Conservation (phyloP, 2,329 filamentous ascomycete genomes). For the Sphaerulina populicola region DNA sequence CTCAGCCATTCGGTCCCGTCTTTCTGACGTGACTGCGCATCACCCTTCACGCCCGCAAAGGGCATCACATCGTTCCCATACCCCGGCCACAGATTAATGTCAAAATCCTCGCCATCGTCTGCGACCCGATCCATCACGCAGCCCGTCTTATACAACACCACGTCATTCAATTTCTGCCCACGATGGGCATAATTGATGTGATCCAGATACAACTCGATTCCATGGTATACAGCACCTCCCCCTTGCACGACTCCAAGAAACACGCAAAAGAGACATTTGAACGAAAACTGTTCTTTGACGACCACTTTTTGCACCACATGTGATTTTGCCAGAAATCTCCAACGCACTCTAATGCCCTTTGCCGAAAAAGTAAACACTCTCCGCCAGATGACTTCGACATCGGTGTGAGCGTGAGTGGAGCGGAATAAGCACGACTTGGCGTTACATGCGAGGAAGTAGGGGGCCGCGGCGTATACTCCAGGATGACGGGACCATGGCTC, state of each 20-base stretch:
- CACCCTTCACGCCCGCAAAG: no score
- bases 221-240: slow-evolving; percentile 34
- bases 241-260: slow-evolving; percentile 27
- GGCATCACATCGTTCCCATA: neutral
- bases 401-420: slow-evolving; percentile 33
- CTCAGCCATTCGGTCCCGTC: slow-evolving; percentile 16
- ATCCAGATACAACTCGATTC: slow-evolving; percentile 38
- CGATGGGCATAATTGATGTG: slow-evolving; percentile 37
- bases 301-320: slow-evolving; percentile 36
- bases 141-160: slow-evolving; percentile 37
- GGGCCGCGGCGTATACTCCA: slow-evolving; percentile 9
- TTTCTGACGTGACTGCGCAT: neutral
- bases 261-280: slow-evolving; percentile 44
- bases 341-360: slow-evolving; percentile 39
- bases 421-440: slow-evolving; percentile 41
- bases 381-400: slow-evolving; percentile 26
- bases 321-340: slow-evolving; percentile 42
- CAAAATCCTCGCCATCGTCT: slow-evolving; percentile 38
- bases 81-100: slow-evolving; percentile 40
- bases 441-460: slow-evolving; percentile 34
- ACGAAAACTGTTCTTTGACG: slow-evolving; percentile 29
- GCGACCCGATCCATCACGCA: slow-evolving; percentile 39
- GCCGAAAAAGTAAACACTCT: slow-evolving; percentile 20
- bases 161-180: slow-evolving; percentile 28
- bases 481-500: slow-evolving; percentile 25